Conservation (phyloP, 164 flowering plant species). For the Euptelea pleiosperma region DNA sequence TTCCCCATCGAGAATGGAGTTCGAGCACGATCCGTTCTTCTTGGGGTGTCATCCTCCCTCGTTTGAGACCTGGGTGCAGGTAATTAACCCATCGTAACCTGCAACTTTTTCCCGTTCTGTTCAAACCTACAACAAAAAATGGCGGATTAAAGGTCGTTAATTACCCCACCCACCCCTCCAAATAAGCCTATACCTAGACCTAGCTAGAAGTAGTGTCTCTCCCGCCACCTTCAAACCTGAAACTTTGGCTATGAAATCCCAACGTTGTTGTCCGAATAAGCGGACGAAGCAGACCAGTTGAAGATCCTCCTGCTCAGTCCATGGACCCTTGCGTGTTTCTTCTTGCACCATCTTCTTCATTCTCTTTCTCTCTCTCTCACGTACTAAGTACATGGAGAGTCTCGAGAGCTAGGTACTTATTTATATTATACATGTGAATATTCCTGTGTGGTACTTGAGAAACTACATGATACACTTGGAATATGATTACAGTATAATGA, state of each 20-base stretch:
- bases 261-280: slow-evolving; percentile 85
- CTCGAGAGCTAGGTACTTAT: no score
- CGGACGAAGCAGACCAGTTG: slow-evolving; percentile 70
- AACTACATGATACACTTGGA: no score
- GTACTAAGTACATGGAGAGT: no score
- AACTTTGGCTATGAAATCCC: slow-evolving; percentile 97
- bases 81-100: slow-evolving; percentile 97
- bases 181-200: slow-evolving; percentile 32
- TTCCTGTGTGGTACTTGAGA: no score
- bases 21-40: slow-evolving; percentile 88
- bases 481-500: neutral
- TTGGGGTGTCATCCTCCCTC: slow-evolving; percentile 88
- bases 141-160: slow-evolving; percentile 42
- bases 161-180: slow-evolving; percentile 30
- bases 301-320: slow-evolving; percentile 94
- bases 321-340: slow-evolving; percentile 89
- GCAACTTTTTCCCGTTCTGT: slow-evolving; percentile 98
- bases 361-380: no score
- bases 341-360: slow-evolving; percentile 52
- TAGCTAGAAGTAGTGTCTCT: no score
- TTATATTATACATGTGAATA: no score
- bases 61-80: slow-evolving; percentile 86
- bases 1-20: slow-evolving; percentile 92
- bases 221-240: slow-evolving; percentile 99
- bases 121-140: slow-evolving; percentile 76